These are phyloP conservation scores for Mycena amicta DNA, from an alignment of 768 basidiomycete genomes.

Conservation along the genomic window DNA sequence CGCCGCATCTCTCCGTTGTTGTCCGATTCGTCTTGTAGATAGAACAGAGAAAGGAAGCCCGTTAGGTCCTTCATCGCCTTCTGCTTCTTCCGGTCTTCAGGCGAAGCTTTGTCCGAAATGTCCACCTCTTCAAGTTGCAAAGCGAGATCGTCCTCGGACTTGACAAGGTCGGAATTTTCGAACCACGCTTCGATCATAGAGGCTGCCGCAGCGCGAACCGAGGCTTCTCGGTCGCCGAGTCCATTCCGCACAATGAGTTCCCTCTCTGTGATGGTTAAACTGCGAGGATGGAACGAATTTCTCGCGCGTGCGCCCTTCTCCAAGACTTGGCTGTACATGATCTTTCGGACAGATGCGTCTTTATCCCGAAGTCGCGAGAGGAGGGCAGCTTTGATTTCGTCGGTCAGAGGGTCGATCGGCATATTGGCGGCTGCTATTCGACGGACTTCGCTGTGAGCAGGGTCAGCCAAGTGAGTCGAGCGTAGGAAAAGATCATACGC, in stretches of 20 bases:
- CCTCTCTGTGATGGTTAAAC: conserved; percentile 70
- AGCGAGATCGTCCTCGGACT: conserved; percentile 36
- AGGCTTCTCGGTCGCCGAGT: conserved; percentile 79
- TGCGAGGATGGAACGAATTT: conserved; percentile 57
- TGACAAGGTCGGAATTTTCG: conserved; percentile 46
- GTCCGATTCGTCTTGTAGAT: conserved; percentile 53
- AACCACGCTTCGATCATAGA: conserved; percentile 79
- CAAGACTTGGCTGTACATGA: conserved; percentile 67
- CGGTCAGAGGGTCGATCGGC: conserved; percentile 41
- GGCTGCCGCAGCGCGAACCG: conserved; percentile 72
- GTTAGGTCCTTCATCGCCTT: conserved; percentile 41
- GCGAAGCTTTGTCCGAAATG: conserved; percentile 24
- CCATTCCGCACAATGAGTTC: conserved; percentile 81
- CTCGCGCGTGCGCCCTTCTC: conserved; percentile 40
- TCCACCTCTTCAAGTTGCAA: conserved; percentile 23
- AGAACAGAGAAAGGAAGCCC: conserved; percentile 58
- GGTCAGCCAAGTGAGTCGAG: neutral
- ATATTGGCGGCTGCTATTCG: conserved; percentile 76
- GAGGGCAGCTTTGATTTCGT: conserved; percentile 61
- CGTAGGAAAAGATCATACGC: conserved; percentile 51
- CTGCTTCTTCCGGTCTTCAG: conserved; percentile 18
- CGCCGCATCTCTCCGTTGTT: conserved; percentile 3
- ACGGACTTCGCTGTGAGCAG: conserved; percentile 75
- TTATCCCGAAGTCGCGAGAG: conserved; percentile 80
- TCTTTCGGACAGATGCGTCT: conserved; percentile 73